A percentile compares a stretch with the other conserved stretches of the same genome.
phyloP scores from a whole-genome alignment of 2,329 filamentous ascomycete genomes.

The Hypoxylon sp. region DNA sequence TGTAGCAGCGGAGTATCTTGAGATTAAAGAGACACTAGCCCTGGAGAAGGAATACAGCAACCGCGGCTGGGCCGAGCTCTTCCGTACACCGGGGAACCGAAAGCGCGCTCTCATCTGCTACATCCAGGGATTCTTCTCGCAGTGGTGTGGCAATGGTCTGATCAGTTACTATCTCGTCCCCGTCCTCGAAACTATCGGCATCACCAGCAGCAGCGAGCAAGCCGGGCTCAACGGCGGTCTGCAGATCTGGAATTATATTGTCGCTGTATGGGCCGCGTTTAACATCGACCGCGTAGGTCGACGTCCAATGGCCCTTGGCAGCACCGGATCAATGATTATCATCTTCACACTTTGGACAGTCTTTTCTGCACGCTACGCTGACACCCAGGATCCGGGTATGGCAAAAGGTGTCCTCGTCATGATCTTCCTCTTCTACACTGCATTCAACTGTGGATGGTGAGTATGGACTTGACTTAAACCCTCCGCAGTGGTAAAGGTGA shows the following conservation, averaged over 20 bases:
- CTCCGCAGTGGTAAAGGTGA: constrained; percentile 59
- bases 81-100: constrained; percentile 43
- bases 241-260: constrained; percentile 57
- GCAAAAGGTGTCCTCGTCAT: constrained; percentile 18
- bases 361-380: constrained; percentile 14
- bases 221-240: constrained; percentile 57
- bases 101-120: constrained; percentile 43
- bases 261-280: constrained; percentile 56
- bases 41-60: constrained; percentile 58
- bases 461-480: constrained; percentile 46
- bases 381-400: constrained; percentile 15
- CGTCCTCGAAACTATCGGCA: constrained; percentile 57
- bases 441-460: constrained; percentile 21
- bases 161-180: constrained; percentile 56
- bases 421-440: constrained; percentile 19
- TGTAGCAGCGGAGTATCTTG: not conserved
- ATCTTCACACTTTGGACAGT: constrained; percentile 16
- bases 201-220: constrained; percentile 55
- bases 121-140: constrained; percentile 42
- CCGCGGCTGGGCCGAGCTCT: constrained; percentile 46
- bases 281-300: constrained; percentile 61
- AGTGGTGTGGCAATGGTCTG: constrained; percentile 55
- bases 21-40: constrained; percentile 44
- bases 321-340: constrained; percentile 13
- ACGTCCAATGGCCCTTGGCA: constrained; percentile 28